phyloP scores from a whole-genome alignment of 768 basidiomycete species.

The Boletus pseudopeckii region DNA sequence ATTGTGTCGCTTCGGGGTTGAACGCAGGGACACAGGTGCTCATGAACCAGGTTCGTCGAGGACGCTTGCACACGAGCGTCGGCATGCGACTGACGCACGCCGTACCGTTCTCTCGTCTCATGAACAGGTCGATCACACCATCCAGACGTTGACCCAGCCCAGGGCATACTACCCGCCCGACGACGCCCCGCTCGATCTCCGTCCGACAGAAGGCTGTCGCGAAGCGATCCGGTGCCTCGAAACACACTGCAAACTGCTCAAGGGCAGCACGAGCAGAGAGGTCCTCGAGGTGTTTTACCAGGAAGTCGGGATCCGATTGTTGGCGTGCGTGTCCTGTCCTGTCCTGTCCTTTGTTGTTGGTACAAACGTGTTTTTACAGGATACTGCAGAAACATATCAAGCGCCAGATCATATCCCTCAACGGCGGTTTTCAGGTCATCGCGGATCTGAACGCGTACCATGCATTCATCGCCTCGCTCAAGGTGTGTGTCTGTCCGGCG shows the following conservation, averaged over 20 bases:
- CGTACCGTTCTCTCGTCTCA: background rate
- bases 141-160: conserved; percentile 74
- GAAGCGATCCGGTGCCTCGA: conserved; percentile 88
- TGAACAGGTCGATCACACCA: conserved; percentile 85
- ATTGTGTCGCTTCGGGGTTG: conserved; percentile 87
- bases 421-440: conserved; percentile 93
- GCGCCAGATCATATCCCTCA: conserved; percentile 91
- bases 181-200: conserved; percentile 72
- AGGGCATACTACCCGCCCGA: conserved; percentile 91
- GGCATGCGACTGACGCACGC: background rate
- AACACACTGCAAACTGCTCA: conserved; percentile 86
- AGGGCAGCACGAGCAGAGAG: conserved; percentile 92
- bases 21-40: conserved; percentile 95
- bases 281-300: conserved; percentile 98
- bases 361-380: background rate
- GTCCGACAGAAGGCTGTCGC: conserved; percentile 82
- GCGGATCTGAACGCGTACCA: conserved; percentile 95
- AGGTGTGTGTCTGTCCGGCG: conserved; percentile 40
- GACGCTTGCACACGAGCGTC: background rate
- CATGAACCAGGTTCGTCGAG: conserved; percentile 78
- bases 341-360: no score
- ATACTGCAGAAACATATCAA: conserved; percentile 97
- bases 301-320: conserved; percentile 89
- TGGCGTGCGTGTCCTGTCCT: conserved; percentile 52
- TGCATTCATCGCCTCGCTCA: conserved; percentile 81